Conservation (phyloP, 768 basidiomycete species). For the Mycena latifolia region DNA sequence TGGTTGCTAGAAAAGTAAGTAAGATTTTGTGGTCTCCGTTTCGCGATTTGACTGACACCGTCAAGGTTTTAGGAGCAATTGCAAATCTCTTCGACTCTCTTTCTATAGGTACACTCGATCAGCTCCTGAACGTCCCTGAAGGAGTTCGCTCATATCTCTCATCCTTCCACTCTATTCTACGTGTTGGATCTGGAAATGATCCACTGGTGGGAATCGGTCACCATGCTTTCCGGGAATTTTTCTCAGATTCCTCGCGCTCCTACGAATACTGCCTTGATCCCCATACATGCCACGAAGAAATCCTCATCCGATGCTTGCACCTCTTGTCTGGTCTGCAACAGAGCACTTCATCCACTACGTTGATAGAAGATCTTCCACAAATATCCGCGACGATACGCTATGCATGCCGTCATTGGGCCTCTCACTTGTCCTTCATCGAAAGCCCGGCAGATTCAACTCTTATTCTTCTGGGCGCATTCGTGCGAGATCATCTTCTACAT, state of each 20-base stretch:
- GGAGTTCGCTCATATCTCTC: slow-evolving; percentile 1
- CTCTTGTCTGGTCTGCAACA: neutral
- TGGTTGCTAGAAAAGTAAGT: neutral
- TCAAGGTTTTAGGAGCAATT: neutral
- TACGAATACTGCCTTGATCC: neutral
- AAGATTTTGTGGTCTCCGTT: too few species aligned
- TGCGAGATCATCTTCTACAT: neutral
- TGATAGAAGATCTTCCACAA: neutral
- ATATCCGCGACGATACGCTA: neutral
- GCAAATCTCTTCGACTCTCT: neutral
- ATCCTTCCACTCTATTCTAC: slow-evolving; percentile 2
- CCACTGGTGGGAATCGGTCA: slow-evolving; percentile 4
- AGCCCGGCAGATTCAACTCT: neutral
- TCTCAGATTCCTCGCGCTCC: slow-evolving; percentile 5
- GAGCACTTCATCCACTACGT: neutral
- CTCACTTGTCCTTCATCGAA: neutral
- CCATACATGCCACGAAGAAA: neutral
- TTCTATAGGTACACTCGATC: neutral
- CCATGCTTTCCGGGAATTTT: neutral
- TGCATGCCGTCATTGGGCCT: neutral
- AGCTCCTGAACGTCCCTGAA: neutral
- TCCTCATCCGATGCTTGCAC: neutral
- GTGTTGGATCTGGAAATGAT: slow-evolving; percentile 4
- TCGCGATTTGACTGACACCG: neutral
- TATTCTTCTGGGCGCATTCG: neutral